Conservation (phyloP, 2,329 filamentous ascomycete genomes). For the Hypoxylon sp. region DNA sequence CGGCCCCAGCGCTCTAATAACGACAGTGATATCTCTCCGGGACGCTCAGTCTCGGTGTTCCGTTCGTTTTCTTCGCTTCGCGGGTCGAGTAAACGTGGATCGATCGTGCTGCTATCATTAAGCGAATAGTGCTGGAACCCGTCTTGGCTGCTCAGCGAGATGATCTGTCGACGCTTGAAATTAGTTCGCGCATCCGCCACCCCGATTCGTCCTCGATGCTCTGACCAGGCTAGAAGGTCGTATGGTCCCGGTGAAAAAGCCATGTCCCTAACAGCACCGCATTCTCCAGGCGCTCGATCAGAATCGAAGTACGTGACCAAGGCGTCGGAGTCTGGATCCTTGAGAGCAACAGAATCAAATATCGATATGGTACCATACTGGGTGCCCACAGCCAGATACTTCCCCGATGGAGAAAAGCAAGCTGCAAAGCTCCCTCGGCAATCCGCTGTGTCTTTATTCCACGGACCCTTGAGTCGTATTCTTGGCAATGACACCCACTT, state of each 20-base stretch:
- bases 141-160: conserved; percentile 73
- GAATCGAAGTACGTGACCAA: conserved; percentile 84
- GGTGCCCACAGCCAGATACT: conserved; percentile 81
- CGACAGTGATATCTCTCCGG: conserved; percentile 47
- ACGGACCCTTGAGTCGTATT: conserved; percentile 72
- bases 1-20: conserved; percentile 57
- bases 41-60: conserved; percentile 57
- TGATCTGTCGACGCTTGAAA: conserved; percentile 76
- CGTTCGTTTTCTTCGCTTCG: conserved; percentile 61
- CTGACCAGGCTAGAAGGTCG: conserved; percentile 94
- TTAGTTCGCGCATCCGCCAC: conserved; percentile 80
- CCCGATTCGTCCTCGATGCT: conserved; percentile 83
- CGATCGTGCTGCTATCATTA: conserved; percentile 68
- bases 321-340: conserved; percentile 65
- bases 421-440: conserved; percentile 81
- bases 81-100: conserved; percentile 66
- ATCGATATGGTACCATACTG: conserved; percentile 86
- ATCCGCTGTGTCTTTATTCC: conserved; percentile 66
- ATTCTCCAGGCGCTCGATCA: conserved; percentile 77
- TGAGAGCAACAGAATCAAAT: conserved; percentile 71
- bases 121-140: conserved; percentile 70
- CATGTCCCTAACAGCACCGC: conserved; percentile 91
- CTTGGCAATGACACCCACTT: conserved; percentile 67
- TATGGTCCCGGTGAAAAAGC: conserved; percentile 90
- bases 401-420: conserved; percentile 80